These are phyloP conservation scores for Alternaria conjuncta DNA, from an alignment of 2,329 filamentous ascomycete genomes.

Conservation along the genomic window DNA sequence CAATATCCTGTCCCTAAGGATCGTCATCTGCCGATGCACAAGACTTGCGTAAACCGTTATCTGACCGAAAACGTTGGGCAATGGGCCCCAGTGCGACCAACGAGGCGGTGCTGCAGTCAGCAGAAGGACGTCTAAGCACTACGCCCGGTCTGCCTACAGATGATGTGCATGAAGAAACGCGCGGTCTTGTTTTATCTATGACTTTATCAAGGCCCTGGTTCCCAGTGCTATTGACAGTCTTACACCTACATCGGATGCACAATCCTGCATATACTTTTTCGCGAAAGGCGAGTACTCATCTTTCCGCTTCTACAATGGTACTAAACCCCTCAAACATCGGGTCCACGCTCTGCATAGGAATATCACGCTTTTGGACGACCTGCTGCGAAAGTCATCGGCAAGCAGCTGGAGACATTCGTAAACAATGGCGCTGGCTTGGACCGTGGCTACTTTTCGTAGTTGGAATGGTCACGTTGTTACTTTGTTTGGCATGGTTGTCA, in stretches of 20 bases:
- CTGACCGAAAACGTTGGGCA: no score
- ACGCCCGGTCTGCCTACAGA: no score
- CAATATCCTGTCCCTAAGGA: no score
- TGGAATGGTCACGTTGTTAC: not conserved
- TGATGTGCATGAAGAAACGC: no score
- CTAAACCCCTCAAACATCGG: no score
- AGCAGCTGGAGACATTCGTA: slow-evolving; percentile 3
- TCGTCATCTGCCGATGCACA: no score
- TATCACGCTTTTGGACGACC: not conserved
- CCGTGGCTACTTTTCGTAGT: not conserved
- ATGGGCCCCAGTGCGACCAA: no score
- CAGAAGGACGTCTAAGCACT: not conserved
- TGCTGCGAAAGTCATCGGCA: not conserved
- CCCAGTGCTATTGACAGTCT: not conserved
- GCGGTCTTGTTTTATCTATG: not conserved
- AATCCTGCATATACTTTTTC: not conserved
- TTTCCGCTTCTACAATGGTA: not conserved
- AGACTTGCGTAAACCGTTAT: no score
- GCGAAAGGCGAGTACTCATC: not conserved
- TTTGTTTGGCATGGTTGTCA: not conserved
- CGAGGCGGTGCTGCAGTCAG: not conserved
- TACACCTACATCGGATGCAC: not conserved
- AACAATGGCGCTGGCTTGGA: not conserved
- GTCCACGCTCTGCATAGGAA: not conserved
- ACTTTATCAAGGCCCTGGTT: not conserved